Conservation (phyloP, 1,139 yeast species). For the Suhomyces guaymorum region DNA sequence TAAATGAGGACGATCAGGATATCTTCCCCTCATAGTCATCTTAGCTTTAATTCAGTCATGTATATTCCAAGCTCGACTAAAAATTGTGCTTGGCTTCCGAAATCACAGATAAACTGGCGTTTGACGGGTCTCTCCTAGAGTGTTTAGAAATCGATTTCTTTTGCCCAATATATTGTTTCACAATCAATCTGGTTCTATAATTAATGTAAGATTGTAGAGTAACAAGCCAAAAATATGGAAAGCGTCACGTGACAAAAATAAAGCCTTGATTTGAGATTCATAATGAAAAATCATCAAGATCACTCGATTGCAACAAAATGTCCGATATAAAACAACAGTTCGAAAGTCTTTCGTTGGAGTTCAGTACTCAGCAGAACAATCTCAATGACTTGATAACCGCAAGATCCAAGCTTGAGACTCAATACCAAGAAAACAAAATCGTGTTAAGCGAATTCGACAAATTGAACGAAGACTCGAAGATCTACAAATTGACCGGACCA, state of each 20-base stretch:
- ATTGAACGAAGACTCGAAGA: constrained; percentile 62
- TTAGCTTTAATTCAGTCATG: not conserved
- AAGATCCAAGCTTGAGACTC: constrained; percentile 74
- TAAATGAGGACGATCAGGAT: constrained; percentile 37
- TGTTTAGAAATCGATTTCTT: too few relatives aligned
- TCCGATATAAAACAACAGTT: constrained; percentile 34
- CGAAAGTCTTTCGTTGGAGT: constrained; percentile 43
- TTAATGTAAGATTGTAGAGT: too few relatives aligned
- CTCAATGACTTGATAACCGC: constrained; percentile 54
- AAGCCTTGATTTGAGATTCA: not conserved
- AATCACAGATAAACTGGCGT: too few relatives aligned
- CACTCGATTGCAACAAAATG: constrained; percentile 17
- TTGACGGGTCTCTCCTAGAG: too few relatives aligned
- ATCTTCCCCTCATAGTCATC: constrained; percentile 15
- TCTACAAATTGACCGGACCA: constrained; percentile 90
- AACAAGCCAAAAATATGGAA: too few relatives aligned
- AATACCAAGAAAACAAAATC: constrained; percentile 85
- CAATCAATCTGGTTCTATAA: too few relatives aligned
- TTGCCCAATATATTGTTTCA: too few relatives aligned
- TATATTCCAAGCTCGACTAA: not conserved
- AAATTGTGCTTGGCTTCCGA: not conserved
- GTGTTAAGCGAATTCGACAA: constrained; percentile 78
- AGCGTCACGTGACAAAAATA: constrained; percentile 1
- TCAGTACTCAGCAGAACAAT: constrained; percentile 35
- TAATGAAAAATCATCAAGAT: not conserved